Evolutionary conservation across 371 early-diverging fungal genomes (phyloP).

Genomic region (Cladochytrium tenue): DNA sequence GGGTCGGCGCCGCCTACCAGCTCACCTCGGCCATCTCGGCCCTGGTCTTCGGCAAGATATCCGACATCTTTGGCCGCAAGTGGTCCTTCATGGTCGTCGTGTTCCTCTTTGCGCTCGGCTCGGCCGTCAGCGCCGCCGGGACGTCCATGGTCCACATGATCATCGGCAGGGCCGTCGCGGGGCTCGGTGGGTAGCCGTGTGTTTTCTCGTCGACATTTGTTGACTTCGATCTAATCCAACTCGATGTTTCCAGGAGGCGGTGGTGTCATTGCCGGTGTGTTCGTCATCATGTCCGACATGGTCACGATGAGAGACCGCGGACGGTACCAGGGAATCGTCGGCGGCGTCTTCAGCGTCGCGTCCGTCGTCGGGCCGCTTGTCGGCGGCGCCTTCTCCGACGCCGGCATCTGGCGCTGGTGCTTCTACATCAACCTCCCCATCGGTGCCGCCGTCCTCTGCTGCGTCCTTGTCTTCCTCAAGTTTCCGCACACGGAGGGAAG

Average conservation of each 20-base stretch:
- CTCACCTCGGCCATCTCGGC: constrained; percentile 19
- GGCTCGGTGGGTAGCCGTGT: too few relatives aligned
- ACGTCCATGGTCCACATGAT: constrained; percentile 69
- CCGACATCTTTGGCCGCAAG: constrained; percentile 48
- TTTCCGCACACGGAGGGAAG: constrained; percentile 29
- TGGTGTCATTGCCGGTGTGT: constrained; percentile 14
- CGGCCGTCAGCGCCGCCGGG: constrained; percentile 59
- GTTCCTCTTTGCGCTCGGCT: constrained; percentile 62
- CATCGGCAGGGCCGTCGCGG: constrained; percentile 62
- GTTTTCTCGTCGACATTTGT: too few relatives aligned
- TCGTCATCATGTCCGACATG: constrained; percentile 26
- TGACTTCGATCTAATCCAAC: too few relatives aligned
- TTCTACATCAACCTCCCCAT: constrained; percentile 58
- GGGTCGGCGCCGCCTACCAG: constrained; percentile 46
- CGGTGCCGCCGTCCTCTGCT: constrained; percentile 49
- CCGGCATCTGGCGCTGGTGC: constrained; percentile 41
- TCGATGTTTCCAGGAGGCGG: constrained; percentile 22
- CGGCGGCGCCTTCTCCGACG: constrained; percentile 42
- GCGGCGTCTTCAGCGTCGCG: constrained; percentile 24
- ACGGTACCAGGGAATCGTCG: constrained; percentile 24
- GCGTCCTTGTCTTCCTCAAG: constrained; percentile 53
- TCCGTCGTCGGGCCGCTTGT: constrained; percentile 38
- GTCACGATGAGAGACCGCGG: constrained; percentile 25
- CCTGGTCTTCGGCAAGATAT: constrained; percentile 34
- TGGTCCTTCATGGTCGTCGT: constrained; percentile 57